These are phyloP conservation scores for Purpureocillium lavendulum DNA, from an alignment of 2,329 filamentous ascomycete genomes.

Conservation along the genomic window DNA sequence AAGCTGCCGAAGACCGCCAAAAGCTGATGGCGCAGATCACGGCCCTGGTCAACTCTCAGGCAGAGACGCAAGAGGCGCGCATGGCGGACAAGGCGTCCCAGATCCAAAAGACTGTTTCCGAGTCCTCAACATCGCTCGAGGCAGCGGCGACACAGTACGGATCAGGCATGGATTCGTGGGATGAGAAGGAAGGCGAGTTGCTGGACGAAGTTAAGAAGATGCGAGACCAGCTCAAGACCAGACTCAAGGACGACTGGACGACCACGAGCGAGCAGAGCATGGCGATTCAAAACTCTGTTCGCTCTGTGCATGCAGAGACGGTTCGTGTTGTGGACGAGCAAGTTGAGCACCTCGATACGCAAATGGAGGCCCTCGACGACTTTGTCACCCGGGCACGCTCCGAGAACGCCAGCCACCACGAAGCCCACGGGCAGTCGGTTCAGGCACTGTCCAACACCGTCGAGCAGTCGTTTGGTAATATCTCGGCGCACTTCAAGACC, in stretches of 20 bases:
- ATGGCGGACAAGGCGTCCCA: constrained; percentile 53
- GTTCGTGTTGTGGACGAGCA: constrained; percentile 85
- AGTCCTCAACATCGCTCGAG: constrained; percentile 57
- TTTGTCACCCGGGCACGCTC: constrained; percentile 76
- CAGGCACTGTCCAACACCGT: constrained; percentile 57
- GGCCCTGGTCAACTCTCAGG: constrained; percentile 65
- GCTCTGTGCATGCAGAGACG: constrained; percentile 84
- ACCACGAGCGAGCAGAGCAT: constrained; percentile 70
- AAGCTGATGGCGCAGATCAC: constrained; percentile 70
- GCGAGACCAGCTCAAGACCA: constrained; percentile 69
- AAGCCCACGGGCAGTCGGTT: constrained; percentile 60
- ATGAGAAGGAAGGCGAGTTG: constrained; percentile 57
- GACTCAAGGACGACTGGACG: constrained; percentile 80
- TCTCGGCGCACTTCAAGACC: constrained; percentile 61
- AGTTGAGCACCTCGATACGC: constrained; percentile 75
- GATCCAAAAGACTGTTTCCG: constrained; percentile 55
- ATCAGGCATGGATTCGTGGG: constrained; percentile 67
- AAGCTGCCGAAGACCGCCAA: constrained; percentile 65
- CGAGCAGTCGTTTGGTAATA: constrained; percentile 62
- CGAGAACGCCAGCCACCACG: constrained; percentile 73
- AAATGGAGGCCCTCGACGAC: constrained; percentile 84
- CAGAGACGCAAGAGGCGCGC: constrained; percentile 64
- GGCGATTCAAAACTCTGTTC: constrained; percentile 76
- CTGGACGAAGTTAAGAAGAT: constrained; percentile 65
- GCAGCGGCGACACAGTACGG: constrained; percentile 58